phyloP scores from a whole-genome alignment of 441 rosid species.

The Hura crepitans region DNA sequence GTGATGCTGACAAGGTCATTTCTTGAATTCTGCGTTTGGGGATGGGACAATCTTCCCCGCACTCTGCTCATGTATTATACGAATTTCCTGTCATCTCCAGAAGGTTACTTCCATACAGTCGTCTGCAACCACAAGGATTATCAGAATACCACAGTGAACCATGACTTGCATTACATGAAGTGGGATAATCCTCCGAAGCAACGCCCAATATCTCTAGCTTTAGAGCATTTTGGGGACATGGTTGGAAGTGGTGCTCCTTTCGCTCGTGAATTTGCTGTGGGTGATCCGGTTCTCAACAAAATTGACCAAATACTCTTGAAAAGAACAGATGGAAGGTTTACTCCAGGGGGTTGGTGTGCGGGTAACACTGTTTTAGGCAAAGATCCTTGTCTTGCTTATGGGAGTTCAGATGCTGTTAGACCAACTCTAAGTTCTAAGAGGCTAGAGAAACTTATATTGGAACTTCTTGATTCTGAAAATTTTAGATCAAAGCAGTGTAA shows the following conservation, averaged over 20 bases:
- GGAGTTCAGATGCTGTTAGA: conserved; percentile 47
- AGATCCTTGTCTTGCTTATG: conserved; percentile 45
- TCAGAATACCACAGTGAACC: conserved; percentile 74
- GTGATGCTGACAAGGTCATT: conserved; percentile 66
- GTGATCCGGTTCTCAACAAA: conserved; percentile 49
- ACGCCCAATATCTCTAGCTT: conserved; percentile 43
- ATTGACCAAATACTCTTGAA: conserved; percentile 54
- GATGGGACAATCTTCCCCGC: conserved; percentile 96
- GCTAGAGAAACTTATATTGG: conserved; percentile 61
- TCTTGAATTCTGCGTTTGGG: conserved; percentile 80
- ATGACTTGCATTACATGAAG: conserved; percentile 59
- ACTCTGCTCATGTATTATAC: conserved; percentile 81
- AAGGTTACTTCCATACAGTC: conserved; percentile 83
- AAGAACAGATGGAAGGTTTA: conserved; percentile 35
- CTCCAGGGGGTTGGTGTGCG: conserved; percentile 61
- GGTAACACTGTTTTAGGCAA: conserved; percentile 34
- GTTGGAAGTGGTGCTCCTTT: conserved; percentile 72
- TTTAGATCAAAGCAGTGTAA: conserved; percentile 73
- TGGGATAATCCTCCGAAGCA: conserved; percentile 80
- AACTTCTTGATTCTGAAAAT: conserved; percentile 56
- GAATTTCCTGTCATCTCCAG: conserved; percentile 64
- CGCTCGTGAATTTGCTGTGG: conserved; percentile 57
- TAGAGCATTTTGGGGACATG: conserved; percentile 58
- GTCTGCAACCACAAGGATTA: conserved; percentile 78
- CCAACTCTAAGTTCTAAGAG: conserved; percentile 58